Base-by-base conservation (phyloP, 2,329 filamentous ascomycete genomes). In the Cytospora chrysosperma region DNA sequence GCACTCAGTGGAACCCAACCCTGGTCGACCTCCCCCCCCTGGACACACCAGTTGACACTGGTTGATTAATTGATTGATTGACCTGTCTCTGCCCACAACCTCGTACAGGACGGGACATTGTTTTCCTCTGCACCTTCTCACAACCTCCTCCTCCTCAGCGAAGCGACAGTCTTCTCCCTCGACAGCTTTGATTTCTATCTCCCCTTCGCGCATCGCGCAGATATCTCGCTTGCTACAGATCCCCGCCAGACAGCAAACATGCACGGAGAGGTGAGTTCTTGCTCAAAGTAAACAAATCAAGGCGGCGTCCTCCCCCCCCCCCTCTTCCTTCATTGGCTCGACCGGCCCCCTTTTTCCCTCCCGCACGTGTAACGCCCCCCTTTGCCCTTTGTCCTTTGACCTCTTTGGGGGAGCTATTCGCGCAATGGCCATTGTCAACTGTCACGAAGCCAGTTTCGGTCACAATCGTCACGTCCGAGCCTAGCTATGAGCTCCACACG, bases 201-300 rank as follows among this genome's bases (percentile, higher is more conserved):
- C 50, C 15, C 26, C 30, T 27, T 61, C 47, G 62, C 62, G 62
- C 47, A 53, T 54, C 49, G 63, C 59, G 63, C 55, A 62, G 54
- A 58, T n/a, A 58, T 32, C 1, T 52, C 32, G 19, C 32, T 61
- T 24, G 54, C 55, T 62, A 40, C 32, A 59, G n/a, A 43, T 15
- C 12, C 4, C 24, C n/a, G 54, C 24, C 40, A 56, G 50, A 64
- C n/a, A 51, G 40, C 57, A 60, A 66, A 66, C 1, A 66, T 66
- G 64, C 64, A 64, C 61, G 64, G 64, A 61, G 64, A 66, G 64
- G 64, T 66, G 49, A 66, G 64, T 66, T 65, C 40, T 28, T 49
- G 54, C 59, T 30, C 47, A 26, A 58, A 37, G 30, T 43, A 62
- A 62, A 56, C 53, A 56, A 51, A 40, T 30, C 50, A 37, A n/a